Base-by-base conservation (phyloP, 2,329 filamentous ascomycete species). In the Sordariomycetes sp. region DNA sequence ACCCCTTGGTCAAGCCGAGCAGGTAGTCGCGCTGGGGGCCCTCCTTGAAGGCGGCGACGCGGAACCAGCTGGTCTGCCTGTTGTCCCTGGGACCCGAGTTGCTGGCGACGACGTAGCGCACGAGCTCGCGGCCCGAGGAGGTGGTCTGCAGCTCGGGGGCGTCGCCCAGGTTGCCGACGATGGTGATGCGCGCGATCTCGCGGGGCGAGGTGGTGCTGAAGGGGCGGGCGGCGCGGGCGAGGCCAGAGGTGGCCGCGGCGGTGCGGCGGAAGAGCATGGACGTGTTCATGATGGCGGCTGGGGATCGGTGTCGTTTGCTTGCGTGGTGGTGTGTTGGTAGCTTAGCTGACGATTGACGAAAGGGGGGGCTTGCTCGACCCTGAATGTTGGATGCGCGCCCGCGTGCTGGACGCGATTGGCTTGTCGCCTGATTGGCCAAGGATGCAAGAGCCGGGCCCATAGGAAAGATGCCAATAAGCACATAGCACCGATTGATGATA, bases 21-120 rank as follows among this genome's bases (percentile, higher is more conserved):
- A 94, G 55, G 51, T 74, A 81, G 42, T 94, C 84, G 51, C 80
- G 79, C 54, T 72, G 68, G 32, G 72, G 59, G 10, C 82, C 84
- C 43, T 85, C 78, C 11, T 66, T 63, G 55, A 96, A 96, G 63
- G 70, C 77, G 21, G 78, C 68, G 36, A 96, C 68, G 38, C 70
- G 72, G 71, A 93, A 96, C 83, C 84, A 96, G 68, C 81, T 92
- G 20, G 82, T 85, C 54, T 77, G 72, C 52, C 76, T 70, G 59
- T 85, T 82, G 12, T 90, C 82, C 44, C 63, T 66, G 40, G 68
- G 61, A 11, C 86, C 86, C 39, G 56, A 58, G 57, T 66, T 79
- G 49, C 77, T 83, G 33, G 76, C 88, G 42, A 98, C 65, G 5
- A 77, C 64, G 57, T 94, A 96, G 48, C 73, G 75, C 51, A 96